A percentile compares a stretch with the other conserved stretches of the same genome.
Conservation (phyloP, 257 asterid genomes). For the Ballota nigra region DNA sequence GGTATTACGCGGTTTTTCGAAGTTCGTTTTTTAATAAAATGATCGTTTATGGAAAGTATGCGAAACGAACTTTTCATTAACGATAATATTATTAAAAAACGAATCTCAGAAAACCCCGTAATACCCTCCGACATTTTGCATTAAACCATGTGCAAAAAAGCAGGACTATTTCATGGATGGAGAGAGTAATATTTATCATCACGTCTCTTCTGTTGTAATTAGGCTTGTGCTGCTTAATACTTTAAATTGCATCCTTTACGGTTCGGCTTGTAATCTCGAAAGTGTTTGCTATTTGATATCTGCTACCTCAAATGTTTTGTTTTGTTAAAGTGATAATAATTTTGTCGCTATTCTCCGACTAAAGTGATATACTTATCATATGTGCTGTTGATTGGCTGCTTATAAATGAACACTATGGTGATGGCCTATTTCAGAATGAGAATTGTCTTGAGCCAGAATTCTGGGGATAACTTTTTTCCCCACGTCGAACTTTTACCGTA, state of each 20-base stretch:
- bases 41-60: too few species aligned
- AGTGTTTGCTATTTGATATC: background rate
- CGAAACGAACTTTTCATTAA: too few species aligned
- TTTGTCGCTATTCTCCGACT: background rate
- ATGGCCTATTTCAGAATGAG: background rate
- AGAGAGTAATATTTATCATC: background rate
- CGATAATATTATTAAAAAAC: too few species aligned
- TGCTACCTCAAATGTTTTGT: background rate
- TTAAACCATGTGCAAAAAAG: too few species aligned
- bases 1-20: too few species aligned
- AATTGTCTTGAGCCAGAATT: background rate
- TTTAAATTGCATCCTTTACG: background rate
- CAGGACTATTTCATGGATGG: too few species aligned
- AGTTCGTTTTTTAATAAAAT: too few species aligned
- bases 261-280: background rate
- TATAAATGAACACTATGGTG: background rate
- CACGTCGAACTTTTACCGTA: background rate
- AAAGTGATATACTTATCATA: background rate
- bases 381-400: background rate
- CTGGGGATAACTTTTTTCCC: background rate
- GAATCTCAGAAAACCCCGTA: too few species aligned
- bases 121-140: too few species aligned
- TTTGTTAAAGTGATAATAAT: background rate
- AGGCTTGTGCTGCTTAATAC: background rate
- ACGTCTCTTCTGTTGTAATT: constrained; percentile 1